Evolutionary conservation across 257 asterid genomes (phyloP), one percentile per base, ranked within the genome.

Genomic region (Jacaranda copaia): DNA sequence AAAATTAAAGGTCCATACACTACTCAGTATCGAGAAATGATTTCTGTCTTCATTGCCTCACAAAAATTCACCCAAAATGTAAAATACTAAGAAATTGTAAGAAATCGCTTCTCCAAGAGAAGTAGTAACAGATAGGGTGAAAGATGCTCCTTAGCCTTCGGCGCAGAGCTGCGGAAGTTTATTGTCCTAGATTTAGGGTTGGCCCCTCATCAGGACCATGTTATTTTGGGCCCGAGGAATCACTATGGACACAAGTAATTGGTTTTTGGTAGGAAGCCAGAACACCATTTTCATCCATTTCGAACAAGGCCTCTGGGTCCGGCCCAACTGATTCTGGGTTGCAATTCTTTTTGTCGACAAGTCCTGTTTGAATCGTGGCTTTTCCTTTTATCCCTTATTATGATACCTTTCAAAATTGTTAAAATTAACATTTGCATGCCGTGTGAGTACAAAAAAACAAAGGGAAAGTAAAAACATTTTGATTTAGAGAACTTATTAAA

Each of bases 11-110:
- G 75, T 63, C 85, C 70, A 55, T 35, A 55, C 70, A 55, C 20
- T 49, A 53, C 62, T 89, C 94, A 91, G 96, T 77, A 86, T 91
- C 94, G 92, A 91, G 94, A 90, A 88, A 87, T 73, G 92, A 68
- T 76, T 85, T 56, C 52, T 68, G 15, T 86, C 96, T 80, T 80
- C 81, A 80, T 13, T 13, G 81, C 84, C 81, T 6, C 16, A 3
- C 9, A 16, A 40, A 14, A 52, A n/a, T 48, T 9, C 5, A 55
- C 38, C n/a, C 60, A 20, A 43, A 61, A 57, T 60, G 4, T 11
- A 5, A 14, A 10, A 25, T 6, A 4, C 2, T 5, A 10, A n/a
- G 9, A 20, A 51, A 36, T 4, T 18, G 2, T 3, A 5, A n/a
- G 9, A 52, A n/a, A 2, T 8, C 4, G 3, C 18, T 5, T n/a